phyloP scores from a whole-genome alignment of 1,139 yeast genomes.

The Pichia sp. region DNA sequence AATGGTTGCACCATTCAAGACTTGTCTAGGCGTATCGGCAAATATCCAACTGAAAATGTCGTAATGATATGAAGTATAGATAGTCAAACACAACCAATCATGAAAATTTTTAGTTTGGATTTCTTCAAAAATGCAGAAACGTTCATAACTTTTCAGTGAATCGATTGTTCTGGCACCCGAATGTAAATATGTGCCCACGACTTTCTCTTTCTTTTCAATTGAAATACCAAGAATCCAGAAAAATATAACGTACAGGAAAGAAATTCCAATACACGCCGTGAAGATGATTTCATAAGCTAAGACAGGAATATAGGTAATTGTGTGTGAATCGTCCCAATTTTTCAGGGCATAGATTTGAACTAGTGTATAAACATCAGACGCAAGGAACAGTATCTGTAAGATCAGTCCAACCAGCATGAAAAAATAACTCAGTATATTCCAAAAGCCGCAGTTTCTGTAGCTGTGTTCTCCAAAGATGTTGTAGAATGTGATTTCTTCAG shows the following conservation, averaged over 20 bases:
- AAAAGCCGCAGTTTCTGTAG: constrained; percentile 54
- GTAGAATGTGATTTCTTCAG: constrained; percentile 27
- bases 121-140: constrained; percentile 70
- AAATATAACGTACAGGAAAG: constrained; percentile 56
- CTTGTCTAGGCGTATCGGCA: constrained; percentile 91
- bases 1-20: constrained; percentile 73
- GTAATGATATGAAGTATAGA: constrained; percentile 44
- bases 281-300: constrained; percentile 77
- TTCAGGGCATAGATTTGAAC: constrained; percentile 71
- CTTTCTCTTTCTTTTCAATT: constrained; percentile 58
- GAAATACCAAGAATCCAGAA: constrained; percentile 61
- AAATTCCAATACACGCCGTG: constrained; percentile 80
- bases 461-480: constrained; percentile 40
- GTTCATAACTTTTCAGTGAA: constrained; percentile 56
- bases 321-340: constrained; percentile 60
- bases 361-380: constrained; percentile 78
- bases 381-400: constrained; percentile 59
- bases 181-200: constrained; percentile 72
- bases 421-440: constrained; percentile 55
- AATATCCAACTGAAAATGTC: constrained; percentile 66
- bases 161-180: constrained; percentile 58
- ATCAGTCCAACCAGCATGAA: constrained; percentile 50
- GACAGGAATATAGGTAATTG: constrained; percentile 56
- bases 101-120: constrained; percentile 64
- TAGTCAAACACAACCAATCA: constrained; percentile 68